phyloP scores from a whole-genome alignment of 2,329 filamentous ascomycete genomes.

The Apiospora sp. region DNA sequence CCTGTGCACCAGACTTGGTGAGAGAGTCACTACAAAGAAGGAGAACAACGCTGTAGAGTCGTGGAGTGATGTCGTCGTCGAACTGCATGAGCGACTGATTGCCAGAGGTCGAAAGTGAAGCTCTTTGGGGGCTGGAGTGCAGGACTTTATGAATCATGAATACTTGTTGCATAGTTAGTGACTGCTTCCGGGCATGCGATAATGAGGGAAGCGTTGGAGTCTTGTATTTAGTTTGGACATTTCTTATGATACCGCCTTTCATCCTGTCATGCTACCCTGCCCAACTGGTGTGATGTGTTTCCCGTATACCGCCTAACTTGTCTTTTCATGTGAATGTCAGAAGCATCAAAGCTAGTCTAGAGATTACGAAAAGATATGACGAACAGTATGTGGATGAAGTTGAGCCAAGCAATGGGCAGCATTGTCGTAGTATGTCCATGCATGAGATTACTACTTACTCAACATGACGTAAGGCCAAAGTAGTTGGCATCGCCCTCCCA shows the following conservation, averaged over 20 bases:
- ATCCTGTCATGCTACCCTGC: background rate
- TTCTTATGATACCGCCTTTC: background rate
- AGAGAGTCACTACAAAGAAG: conserved; percentile 43
- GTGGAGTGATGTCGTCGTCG: conserved; percentile 65
- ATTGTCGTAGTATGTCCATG: background rate
- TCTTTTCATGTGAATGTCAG: background rate
- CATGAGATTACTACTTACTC: background rate
- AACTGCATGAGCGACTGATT: conserved; percentile 63
- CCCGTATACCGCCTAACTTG: background rate
- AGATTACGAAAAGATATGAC: background rate
- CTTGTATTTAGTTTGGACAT: conserved; percentile 9
- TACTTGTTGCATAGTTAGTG: background rate
- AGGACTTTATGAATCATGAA: conserved; percentile 11
- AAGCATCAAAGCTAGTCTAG: background rate
- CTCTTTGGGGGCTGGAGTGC: background rate
- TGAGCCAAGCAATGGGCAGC: background rate
- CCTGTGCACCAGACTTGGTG: conserved; percentile 61
- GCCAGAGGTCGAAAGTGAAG: conserved; percentile 60
- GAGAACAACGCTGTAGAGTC: conserved; percentile 45
- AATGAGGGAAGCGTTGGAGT: conserved; percentile 4
- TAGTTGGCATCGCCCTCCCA: background rate
- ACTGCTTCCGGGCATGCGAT: background rate
- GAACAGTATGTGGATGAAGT: background rate
- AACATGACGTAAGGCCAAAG: background rate
- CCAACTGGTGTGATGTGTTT: background rate